phyloP scores from a whole-genome alignment of 768 basidiomycete species.

The Russula virescens region DNA sequence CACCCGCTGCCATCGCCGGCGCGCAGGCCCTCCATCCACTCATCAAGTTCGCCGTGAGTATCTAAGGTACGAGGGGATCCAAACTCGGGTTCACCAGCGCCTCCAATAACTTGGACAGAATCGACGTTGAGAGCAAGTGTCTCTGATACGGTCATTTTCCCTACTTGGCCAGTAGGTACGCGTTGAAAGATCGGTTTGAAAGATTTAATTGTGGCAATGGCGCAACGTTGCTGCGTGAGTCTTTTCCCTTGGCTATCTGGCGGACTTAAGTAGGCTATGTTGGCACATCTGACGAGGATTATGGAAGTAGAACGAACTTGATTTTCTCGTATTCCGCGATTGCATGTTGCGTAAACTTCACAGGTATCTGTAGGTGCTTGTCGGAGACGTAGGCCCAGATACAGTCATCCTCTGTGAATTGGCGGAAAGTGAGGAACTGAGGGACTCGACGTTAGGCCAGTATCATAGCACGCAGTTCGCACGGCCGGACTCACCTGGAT shows the following conservation, averaged over 20 bases:
- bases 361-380: slow-evolving; percentile 43
- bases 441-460: not conserved
- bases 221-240: slow-evolving; percentile 43
- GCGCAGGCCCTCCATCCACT: slow-evolving; percentile 54
- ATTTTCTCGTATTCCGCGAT: slow-evolving; percentile 39
- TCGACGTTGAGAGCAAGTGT: slow-evolving; percentile 53
- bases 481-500: slow-evolving; percentile 39
- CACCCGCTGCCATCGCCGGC: slow-evolving; percentile 58
- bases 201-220: slow-evolving; percentile 42
- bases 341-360: slow-evolving; percentile 51
- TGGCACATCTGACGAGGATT: not conserved
- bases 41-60: slow-evolving; percentile 33
- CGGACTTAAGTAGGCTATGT: not conserved
- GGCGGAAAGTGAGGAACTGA: slow-evolving; percentile 53
- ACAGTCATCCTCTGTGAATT: slow-evolving; percentile 34
- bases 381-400: slow-evolving; percentile 66
- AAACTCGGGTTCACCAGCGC: slow-evolving; percentile 41
- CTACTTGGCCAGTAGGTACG: slow-evolving; percentile 39
- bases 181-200: slow-evolving; percentile 50
- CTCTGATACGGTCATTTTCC: slow-evolving; percentile 36
- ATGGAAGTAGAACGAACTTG: slow-evolving; percentile 26
- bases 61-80: slow-evolving; percentile 48
- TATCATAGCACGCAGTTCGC: not conserved
- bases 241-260: slow-evolving; percentile 28
- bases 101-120: slow-evolving; percentile 39